Evolutionary conservation across 768 basidiomycete species (phyloP).

Genomic region (Amanita rubescens): DNA sequence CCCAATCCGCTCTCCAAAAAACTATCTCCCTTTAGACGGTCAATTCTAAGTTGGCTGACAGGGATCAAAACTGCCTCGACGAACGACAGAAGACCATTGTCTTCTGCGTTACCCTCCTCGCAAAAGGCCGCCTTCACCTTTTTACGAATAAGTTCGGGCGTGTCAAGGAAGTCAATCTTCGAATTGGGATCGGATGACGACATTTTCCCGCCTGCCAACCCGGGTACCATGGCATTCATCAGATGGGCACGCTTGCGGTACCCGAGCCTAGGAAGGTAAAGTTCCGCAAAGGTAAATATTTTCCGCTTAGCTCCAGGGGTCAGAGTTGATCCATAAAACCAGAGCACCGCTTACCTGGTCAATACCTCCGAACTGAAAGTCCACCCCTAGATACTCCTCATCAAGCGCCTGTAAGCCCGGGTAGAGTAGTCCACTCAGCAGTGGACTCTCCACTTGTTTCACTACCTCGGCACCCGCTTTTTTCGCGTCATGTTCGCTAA

Average conservation of each 20-base stretch:
- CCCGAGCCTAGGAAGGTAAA: conserved; percentile 89
- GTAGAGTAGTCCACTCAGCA: conserved; percentile 89
- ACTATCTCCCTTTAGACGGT: conserved; percentile 43
- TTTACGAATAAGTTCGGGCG: conserved; percentile 72
- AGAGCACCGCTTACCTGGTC: conserved; percentile 65
- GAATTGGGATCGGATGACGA: conserved; percentile 96
- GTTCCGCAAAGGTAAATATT: conserved; percentile 97
- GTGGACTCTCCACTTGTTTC: conserved; percentile 90
- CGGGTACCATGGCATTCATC: conserved; percentile 98
- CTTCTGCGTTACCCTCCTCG: conserved; percentile 82
- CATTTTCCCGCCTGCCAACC: conserved; percentile 94
- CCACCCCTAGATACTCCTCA: conserved; percentile 91
- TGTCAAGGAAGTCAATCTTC: conserved; percentile 96
- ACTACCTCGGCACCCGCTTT: conserved; percentile 99
- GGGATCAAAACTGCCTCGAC: conserved; percentile 84
- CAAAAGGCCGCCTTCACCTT: conserved; percentile 93
- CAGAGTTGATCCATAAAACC: background rate
- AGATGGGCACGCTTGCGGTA: conserved; percentile 93
- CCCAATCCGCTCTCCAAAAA: conserved; percentile 41
- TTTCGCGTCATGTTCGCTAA: conserved; percentile 94
- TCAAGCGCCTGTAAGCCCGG: conserved; percentile 96
- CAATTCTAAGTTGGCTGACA: conserved; percentile 67
- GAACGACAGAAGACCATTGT: conserved; percentile 87
- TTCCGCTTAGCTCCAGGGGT: conserved; percentile 62
- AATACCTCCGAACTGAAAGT: conserved; percentile 97